Evolutionary conservation across 208 protist genomes (phyloP), one percentile per base, ranked within the genome.

Genomic region (Leishmania tarentolae): DNA sequence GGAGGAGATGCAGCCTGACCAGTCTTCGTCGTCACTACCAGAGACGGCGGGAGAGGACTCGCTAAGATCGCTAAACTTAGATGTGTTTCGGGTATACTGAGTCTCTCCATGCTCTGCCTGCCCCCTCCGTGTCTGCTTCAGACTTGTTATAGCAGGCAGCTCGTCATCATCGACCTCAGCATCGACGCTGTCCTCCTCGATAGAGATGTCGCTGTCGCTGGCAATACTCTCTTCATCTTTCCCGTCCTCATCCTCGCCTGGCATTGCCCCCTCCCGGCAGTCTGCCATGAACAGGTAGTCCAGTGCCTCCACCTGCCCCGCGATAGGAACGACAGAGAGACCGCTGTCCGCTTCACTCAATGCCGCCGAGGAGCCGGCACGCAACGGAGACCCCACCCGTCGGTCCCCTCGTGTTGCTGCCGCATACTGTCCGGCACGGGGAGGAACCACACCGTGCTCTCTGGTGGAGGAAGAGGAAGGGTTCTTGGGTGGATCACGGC

Each of bases 371-470:
- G 21, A 31, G 24, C 63, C 28, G 11, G 75, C 28, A 65, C 61
- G 28, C 13, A 31, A 19, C 66, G 73, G 66, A 53, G 31, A 69
- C 46, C 79, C 80, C 13, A 44, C 57, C 19, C 92, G 90, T 9
- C 92, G 87, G n/a, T 90, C 89, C 0, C 73, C 52, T 3, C 92
- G 87, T 0, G 89, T 94, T 24, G 92, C 89, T 42, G 90, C 78
- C 5, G 86, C 92, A 74, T 94, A 96, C 68, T 89, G 87, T 37
- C 92, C 92, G 1, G 87, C 92, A 24, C 88, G 83, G 37, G 75
- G 31, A 37, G 56, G 37, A 15, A 53, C 31, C 15, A 52, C 65
- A 3, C 47, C 28, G 35, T 8, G 66, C 42, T 78, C 82, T 35
- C 46, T 80, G 46, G 37, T n/a, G 7, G 52, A 21, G 59, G 71